Evolutionary conservation across 441 rosid species (phyloP), one percentile per base, ranked within the genome.

Genomic region (Iberis amara): DNA sequence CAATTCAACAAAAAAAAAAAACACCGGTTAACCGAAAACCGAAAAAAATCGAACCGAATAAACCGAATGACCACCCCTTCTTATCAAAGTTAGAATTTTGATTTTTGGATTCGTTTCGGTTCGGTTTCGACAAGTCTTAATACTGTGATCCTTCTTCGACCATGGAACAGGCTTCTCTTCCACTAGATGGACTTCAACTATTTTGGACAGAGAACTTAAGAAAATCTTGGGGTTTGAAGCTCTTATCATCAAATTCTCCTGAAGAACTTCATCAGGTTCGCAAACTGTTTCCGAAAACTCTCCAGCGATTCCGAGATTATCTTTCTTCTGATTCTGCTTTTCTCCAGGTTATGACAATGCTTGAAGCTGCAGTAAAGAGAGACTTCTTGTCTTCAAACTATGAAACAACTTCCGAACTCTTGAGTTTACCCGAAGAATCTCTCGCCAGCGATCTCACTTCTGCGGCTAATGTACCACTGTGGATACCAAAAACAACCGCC

Each of bases 401-500:
- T 23, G 91, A 82, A 68, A 85, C 85, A 26, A 76, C 87, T 32
- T 49, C 48, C 33, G 96, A 88, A 47, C 70, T 88, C 42, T 61
- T 82, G 70, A 64, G 72, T 30, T 62, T 70, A 38, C 41, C 71
- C 11, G 54, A 60, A 24, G 61, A 64, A 59, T 30, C 39, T 57
- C 31, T 41, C 12, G 53, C 47, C 31, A 21, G 7, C 13, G 54
- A 59, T 51, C 33, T 63, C 65, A 15, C 52, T 57, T 62, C 44
- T 14, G 45, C 50, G 5, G 65, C 74, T 49, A 39, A 67, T 28
- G 39, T 78, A 26, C 85, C 83, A 39, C 94, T 94, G 7, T 88
- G 94, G 91, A 40, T 85, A 57, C 96, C 94, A 0, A 74, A 65
- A 42, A 85, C 96, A 26, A 70, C 81, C 0, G 89, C 84, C 50